Percentiles rank a stretch among this genome's conserved stretches.
Conservation (phyloP, 805 yeast genomes). For the Candida ascalaphidarum region DNA sequence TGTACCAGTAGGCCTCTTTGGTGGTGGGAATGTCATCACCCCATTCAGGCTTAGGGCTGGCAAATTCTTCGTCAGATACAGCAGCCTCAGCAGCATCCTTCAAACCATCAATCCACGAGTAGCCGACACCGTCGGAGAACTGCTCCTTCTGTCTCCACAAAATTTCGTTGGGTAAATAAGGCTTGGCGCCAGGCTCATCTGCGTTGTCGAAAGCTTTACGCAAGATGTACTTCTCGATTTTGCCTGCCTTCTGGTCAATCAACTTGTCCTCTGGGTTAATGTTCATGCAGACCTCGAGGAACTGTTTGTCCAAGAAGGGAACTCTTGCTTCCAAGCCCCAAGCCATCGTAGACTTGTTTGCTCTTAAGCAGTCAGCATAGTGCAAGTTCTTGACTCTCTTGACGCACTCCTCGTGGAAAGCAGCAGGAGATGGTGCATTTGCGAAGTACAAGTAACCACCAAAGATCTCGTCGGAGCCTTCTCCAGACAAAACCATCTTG, state of each 20-base stretch:
- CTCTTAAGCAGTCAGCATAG: conserved; percentile 94
- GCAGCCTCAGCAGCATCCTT: conserved; percentile 89
- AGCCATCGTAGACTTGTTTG: conserved; percentile 99
- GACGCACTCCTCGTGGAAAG: conserved; percentile 94
- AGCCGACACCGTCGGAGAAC: conserved; percentile 98
- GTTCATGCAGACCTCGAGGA: conserved; percentile 89
- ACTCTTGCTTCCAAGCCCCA: conserved; percentile 99
- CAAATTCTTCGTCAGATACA: conserved; percentile 85
- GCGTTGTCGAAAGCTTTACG: conserved; percentile 96
- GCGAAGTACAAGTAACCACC: conserved; percentile 99
- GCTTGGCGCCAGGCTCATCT: conserved; percentile 67
- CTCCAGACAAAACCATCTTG: conserved; percentile 98
- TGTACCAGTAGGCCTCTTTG: conserved; percentile 99
- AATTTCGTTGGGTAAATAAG: conserved; percentile 94
- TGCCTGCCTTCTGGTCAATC: conserved; percentile 61
- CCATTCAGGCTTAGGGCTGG: conserved; percentile 92
- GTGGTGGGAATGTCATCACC: conserved; percentile 92
- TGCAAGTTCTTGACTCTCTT: conserved; percentile 96
- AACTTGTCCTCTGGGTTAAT: conserved; percentile 89
- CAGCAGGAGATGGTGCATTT: conserved; percentile 86
- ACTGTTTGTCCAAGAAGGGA: conserved; percentile 93
- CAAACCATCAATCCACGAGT: conserved; percentile 97
- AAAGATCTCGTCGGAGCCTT: conserved; percentile 97
- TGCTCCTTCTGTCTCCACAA: conserved; percentile 99
- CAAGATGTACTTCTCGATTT: conserved; percentile 89